Percentiles rank a stretch among this genome's conserved stretches.
Conservation (phyloP, 2,329 filamentous ascomycete species). For the Penicillium brevicompactum region DNA sequence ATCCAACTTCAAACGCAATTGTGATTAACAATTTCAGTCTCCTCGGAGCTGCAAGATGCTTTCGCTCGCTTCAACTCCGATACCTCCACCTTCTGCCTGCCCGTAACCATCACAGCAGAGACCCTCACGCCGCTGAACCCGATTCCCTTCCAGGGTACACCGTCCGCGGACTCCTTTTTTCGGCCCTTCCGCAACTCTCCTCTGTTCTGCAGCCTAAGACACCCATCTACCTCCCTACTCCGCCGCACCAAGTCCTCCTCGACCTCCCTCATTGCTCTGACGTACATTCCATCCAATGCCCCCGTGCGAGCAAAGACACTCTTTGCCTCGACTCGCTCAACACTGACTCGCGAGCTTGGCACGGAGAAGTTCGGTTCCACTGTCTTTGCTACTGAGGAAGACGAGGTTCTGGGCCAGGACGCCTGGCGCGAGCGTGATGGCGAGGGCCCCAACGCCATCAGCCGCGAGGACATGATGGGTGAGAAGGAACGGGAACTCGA, state of each 20-base stretch:
- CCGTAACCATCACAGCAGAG: conserved; percentile 49
- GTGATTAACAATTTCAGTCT: conserved; percentile 36
- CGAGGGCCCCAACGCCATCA: conserved; percentile 31
- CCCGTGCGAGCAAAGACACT: conserved; percentile 67
- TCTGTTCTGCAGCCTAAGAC: conserved; percentile 56
- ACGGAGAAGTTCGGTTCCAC: conserved; percentile 62
- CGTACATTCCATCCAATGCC: conserved; percentile 65
- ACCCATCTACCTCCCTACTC: conserved; percentile 63
- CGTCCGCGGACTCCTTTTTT: conserved; percentile 50
- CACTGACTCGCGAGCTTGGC: conserved; percentile 62
- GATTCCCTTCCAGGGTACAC: conserved; percentile 42
- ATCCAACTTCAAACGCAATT: conserved; percentile 1
- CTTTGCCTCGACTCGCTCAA: conserved; percentile 65
- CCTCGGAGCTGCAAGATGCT: conserved; percentile 49
- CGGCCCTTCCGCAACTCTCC: conserved; percentile 52
- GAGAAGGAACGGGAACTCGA: conserved; percentile 62
- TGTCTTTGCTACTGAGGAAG: conserved; percentile 61
- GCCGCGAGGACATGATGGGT: conserved; percentile 58
- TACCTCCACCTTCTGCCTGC: conserved; percentile 46
- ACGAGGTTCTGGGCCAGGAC: conserved; percentile 57
- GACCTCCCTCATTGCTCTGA: conserved; percentile 53
- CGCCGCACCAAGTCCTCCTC: conserved; percentile 46
- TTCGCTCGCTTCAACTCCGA: conserved; percentile 48
- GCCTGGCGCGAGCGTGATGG: conserved; percentile 58
- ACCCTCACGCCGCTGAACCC: conserved; percentile 43